A percentile compares a stretch with the other conserved stretches of the same genome.
These are phyloP conservation scores for Spergularia marina DNA, from an alignment of 148 eudicot species.

Conservation along the genomic window DNA sequence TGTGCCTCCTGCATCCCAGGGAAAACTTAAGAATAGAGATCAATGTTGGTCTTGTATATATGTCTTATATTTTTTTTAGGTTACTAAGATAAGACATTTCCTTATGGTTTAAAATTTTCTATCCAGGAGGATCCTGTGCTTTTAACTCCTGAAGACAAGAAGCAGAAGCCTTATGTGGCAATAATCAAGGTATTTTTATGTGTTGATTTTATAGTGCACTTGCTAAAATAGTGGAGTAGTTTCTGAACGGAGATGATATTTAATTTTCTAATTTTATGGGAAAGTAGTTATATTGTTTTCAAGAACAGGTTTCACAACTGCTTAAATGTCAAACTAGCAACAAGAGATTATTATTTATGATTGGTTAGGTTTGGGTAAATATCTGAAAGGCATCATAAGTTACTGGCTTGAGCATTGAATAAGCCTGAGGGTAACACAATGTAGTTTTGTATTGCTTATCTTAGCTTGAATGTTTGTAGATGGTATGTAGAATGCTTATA, in stretches of 20 bases:
- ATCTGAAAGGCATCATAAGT: too few species aligned
- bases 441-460: background rate
- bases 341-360: background rate
- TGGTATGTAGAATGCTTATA: too few species aligned
- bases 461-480: background rate
- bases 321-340: background rate
- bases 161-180: slow-evolving; percentile 93
- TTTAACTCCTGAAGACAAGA: slow-evolving; percentile 67
- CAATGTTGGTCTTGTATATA: background rate
- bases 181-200: slow-evolving; percentile 68
- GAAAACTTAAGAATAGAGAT: background rate
- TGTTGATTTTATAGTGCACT: background rate
- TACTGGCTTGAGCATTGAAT: background rate
- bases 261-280: background rate
- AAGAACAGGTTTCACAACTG: background rate
- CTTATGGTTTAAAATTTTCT: background rate
- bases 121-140: slow-evolving; percentile 96
- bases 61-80: background rate
- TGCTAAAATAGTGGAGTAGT: background rate
- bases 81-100: background rate
- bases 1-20: too few species aligned
- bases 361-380: too few species aligned
- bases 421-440: background rate
- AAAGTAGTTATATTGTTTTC: background rate
- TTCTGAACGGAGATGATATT: background rate